Base-by-base conservation (phyloP, 2,329 filamentous ascomycete species). In the Pseudofabraea citricarpa region DNA sequence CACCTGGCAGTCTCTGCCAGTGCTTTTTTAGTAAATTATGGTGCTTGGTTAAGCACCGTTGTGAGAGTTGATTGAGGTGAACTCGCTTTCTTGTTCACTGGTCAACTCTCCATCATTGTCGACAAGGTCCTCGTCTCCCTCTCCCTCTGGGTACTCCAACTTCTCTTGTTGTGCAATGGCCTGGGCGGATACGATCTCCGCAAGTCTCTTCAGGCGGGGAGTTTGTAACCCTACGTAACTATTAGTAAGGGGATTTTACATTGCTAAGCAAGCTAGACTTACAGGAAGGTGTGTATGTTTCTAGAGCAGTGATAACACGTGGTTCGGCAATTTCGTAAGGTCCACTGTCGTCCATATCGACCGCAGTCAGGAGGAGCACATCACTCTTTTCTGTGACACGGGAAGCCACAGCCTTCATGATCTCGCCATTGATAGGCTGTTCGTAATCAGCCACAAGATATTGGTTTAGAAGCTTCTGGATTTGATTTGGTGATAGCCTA, bases 391-490 rank as follows among this genome's bases (percentile, higher is more conserved):
- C 93, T 2, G 91, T 97, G 36, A 98, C 93, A 41, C 90, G 80
- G 29, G 90, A 95, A 6, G 94, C 93, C 41, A 98, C 94, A 6
- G 93, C 93, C 72, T 98, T 98, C 93, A 98, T 98, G 63, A 98
- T 98, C 66, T 98, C 93, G 62, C 91, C 93, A 60, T 98, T 97
- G 68, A 98, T 98, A 27, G 93, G 93, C 69, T 97, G 93, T 69
- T 98, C 93, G 66, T 98, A 98, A 68, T 98, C 93, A 47, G 93
- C 93, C 45, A 98, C 91, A 38, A 98, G 79, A 64, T 98, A 98
- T 67, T 98, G 93, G 69, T 98, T 98, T 54, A 98, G 76, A 24
- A 98, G 79, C 72, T 98, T 98, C 68, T 98, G 93, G 51, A 98
- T 98, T 67, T 98, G 93, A 69, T 96, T 97, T 41, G 93, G 93